Conservation (phyloP, 2,329 filamentous ascomycete genomes). For the Penicillium sp. region DNA sequence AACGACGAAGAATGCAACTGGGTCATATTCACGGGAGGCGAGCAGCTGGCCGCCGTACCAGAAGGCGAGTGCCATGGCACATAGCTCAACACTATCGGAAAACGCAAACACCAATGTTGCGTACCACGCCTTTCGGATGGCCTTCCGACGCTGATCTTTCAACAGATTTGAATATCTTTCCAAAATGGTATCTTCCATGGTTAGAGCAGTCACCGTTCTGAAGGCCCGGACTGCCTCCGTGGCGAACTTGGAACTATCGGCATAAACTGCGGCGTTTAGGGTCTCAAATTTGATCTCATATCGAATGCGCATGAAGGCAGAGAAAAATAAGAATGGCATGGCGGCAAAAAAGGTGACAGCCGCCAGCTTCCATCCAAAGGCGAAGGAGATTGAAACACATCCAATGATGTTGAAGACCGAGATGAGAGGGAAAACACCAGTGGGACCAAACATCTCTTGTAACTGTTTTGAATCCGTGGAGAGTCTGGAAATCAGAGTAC, state of each 20-base stretch:
- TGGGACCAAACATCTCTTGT: slow-evolving; percentile 52
- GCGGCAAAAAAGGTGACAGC: slow-evolving; percentile 64
- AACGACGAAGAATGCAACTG: slow-evolving; percentile 55
- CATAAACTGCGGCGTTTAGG: slow-evolving; percentile 67
- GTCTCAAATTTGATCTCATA: slow-evolving; percentile 69
- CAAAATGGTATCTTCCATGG: slow-evolving; percentile 66
- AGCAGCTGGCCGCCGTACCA: slow-evolving; percentile 63
- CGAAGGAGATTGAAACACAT: slow-evolving; percentile 65
- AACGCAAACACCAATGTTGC: slow-evolving; percentile 67
- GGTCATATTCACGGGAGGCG: slow-evolving; percentile 49
- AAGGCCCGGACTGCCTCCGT: slow-evolving; percentile 73
- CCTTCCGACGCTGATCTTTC: slow-evolving; percentile 56
- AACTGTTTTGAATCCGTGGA: slow-evolving; percentile 52
- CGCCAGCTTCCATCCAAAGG: slow-evolving; percentile 74
- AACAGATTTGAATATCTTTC: slow-evolving; percentile 62
- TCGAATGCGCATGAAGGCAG: slow-evolving; percentile 54
- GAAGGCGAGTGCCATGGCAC: slow-evolving; percentile 61
- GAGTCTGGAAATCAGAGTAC: slow-evolving; percentile 49
- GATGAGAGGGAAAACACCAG: slow-evolving; percentile 54
- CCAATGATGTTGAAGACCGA: slow-evolving; percentile 66
- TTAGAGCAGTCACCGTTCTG: slow-evolving; percentile 68
- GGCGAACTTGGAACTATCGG: slow-evolving; percentile 71
- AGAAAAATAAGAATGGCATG: slow-evolving; percentile 52
- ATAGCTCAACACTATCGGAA: slow-evolving; percentile 65
- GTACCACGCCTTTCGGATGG: slow-evolving; percentile 62